These are phyloP conservation scores for Spencermartinsiella ligniputridi DNA, from an alignment of 1,139 yeast species.

Conservation along the genomic window DNA sequence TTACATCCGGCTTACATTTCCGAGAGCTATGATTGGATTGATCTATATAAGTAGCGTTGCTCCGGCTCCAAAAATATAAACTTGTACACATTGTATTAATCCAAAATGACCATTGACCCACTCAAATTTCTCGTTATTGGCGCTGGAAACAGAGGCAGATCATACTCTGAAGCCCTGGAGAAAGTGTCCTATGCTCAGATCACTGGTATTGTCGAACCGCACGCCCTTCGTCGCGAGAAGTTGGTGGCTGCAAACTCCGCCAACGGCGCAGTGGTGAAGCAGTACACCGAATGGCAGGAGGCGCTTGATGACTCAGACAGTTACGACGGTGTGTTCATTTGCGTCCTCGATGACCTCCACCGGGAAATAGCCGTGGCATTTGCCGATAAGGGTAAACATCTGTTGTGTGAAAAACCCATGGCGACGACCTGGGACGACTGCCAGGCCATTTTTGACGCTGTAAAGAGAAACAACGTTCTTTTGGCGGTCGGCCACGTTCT, in stretches of 20 bases:
- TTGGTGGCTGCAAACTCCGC: constrained; percentile 9
- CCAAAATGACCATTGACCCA: constrained; percentile 13
- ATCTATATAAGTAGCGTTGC: too few species aligned
- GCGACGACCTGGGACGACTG: constrained; percentile 27
- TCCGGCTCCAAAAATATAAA: too few species aligned
- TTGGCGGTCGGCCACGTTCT: constrained; percentile 30
- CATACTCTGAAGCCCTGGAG: constrained; percentile 21
- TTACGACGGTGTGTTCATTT: constrained; percentile 24
- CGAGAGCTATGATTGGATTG: background rate
- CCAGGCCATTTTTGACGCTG: constrained; percentile 23
- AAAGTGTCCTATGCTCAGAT: constrained; percentile 20
- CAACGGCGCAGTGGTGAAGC: constrained; percentile 10
- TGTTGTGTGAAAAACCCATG: constrained; percentile 29
- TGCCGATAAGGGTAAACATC: constrained; percentile 25
- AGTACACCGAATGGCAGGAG: constrained; percentile 22
- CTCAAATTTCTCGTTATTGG: constrained; percentile 21
- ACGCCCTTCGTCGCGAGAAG: constrained; percentile 16
- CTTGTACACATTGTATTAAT: background rate
- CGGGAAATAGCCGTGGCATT: constrained; percentile 27
- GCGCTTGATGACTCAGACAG: constrained; percentile 17
- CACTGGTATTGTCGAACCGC: constrained; percentile 25
- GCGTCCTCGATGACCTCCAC: constrained; percentile 26
- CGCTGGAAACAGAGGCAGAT: constrained; percentile 25
- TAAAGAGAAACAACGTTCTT: constrained; percentile 21
- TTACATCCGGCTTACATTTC: constrained; percentile 1